Conservation (phyloP, 768 basidiomycete species). For the Phanerodontia chrysosporium region DNA sequence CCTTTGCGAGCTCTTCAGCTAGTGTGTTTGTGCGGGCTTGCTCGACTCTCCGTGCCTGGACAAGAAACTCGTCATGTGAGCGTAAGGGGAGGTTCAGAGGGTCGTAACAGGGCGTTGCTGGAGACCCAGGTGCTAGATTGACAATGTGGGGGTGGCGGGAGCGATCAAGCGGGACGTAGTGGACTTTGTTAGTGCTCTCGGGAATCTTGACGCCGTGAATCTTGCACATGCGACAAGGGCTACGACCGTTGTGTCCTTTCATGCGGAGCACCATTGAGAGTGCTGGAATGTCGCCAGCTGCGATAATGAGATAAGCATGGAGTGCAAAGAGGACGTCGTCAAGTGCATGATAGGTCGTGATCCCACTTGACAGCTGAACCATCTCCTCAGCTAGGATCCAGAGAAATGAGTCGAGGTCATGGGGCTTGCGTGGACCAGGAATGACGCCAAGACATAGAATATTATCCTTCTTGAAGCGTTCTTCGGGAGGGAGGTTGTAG, state of each 20-base stretch:
- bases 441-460: slow-evolving; percentile 20
- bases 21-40: slow-evolving; percentile 5
- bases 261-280: slow-evolving; percentile 24
- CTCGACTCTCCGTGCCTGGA: slow-evolving; percentile 11
- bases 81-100: slow-evolving; percentile 14
- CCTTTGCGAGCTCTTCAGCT: slow-evolving; percentile 12
- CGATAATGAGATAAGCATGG: slow-evolving; percentile 21
- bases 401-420: slow-evolving; percentile 24
- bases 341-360: slow-evolving; percentile 14
- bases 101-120: slow-evolving; percentile 1
- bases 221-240: slow-evolving; percentile 23
- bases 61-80: slow-evolving; percentile 13
- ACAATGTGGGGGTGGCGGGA: slow-evolving; percentile 5
- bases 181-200: background rate
- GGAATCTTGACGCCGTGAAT: slow-evolving; percentile 18
- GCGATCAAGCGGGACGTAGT: slow-evolving; percentile 19
- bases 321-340: slow-evolving; percentile 15
- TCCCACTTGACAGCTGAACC: slow-evolving; percentile 18
- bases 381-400: slow-evolving; percentile 25
- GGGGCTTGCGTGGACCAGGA: slow-evolving; percentile 18
- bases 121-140: no score
- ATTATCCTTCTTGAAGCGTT: slow-evolving; percentile 15
- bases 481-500: slow-evolving; percentile 28
- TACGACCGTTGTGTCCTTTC: slow-evolving; percentile 25
- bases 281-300: slow-evolving; percentile 24